Percentiles rank a stretch among this genome's conserved stretches.
Conservation (phyloP, 164 flowering plant genomes). For the Protea cynaroides region DNA sequence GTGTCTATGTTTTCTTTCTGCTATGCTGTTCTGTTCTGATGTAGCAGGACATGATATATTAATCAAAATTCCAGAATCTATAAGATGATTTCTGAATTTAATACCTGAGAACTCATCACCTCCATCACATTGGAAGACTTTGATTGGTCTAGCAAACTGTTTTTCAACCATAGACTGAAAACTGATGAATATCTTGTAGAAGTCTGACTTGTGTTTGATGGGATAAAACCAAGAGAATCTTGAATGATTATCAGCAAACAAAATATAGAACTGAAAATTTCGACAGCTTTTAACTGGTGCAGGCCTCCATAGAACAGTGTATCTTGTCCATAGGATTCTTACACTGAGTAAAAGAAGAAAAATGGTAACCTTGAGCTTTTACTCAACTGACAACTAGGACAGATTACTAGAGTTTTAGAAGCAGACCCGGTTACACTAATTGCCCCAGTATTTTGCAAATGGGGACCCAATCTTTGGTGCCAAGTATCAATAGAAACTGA, state of each 20-base stretch:
- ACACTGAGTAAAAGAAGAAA: no score
- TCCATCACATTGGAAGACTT: conserved; percentile 10
- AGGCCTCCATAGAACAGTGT: conserved; percentile 2
- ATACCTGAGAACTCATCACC: no score
- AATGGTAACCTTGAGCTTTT: background rate
- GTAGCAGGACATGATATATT: no score
- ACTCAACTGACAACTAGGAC: conserved; percentile 2
- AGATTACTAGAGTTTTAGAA: no score
- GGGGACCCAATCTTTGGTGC: no score
- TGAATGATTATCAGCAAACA: no score
- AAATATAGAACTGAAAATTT: background rate
- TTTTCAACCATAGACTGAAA: background rate
- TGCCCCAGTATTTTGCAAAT: no score
- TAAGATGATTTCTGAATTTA: background rate
- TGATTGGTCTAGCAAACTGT: background rate
- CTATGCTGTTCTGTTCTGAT: conserved; percentile 9
- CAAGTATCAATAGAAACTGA: no score
- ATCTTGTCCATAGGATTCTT: background rate
- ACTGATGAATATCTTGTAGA: background rate
- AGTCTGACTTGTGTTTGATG: no score
- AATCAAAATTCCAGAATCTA: no score
- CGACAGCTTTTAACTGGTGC: background rate
- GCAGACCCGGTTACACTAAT: no score
- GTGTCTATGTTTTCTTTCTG: conserved; percentile 4
- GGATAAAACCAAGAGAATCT: background rate